Percentiles rank a stretch among this genome's conserved stretches.
These are phyloP conservation scores for Eimeria brunetti DNA, from an alignment of 169 alveolate genomes.

Conservation along the genomic window DNA sequence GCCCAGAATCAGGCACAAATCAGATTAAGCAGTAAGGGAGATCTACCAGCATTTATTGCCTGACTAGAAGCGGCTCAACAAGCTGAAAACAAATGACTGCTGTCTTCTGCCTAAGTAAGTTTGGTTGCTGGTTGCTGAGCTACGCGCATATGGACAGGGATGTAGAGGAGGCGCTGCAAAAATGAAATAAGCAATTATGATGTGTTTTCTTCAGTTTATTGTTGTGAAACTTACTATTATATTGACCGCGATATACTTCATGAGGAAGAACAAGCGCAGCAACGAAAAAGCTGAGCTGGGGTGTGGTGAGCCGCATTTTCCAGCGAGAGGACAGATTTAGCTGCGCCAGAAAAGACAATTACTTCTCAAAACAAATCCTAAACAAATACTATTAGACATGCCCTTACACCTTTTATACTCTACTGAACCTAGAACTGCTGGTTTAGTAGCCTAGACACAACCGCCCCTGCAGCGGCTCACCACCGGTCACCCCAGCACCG, in stretches of 20 bases:
- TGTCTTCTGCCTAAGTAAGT: background rate
- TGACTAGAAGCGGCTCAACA: background rate
- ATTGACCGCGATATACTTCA: background rate
- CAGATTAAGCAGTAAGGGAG: background rate
- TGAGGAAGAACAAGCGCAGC: slow-evolving; percentile 5
- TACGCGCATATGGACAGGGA: background rate
- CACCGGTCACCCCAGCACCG: background rate
- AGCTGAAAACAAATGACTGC: background rate
- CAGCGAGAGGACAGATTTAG: background rate
- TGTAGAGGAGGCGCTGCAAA: background rate
- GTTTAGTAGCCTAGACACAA: background rate
- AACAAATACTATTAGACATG: background rate
- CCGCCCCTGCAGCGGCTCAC: background rate
- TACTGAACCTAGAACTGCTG: slow-evolving; percentile 6
- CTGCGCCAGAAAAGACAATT: background rate
- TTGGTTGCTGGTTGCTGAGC: background rate
- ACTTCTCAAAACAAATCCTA: background rate
- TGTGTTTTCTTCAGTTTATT: background rate
- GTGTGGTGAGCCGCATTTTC: background rate
- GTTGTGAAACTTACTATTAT: background rate
- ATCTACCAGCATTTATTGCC: background rate
- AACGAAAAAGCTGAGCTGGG: background rate
- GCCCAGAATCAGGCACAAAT: background rate
- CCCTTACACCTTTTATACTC: background rate
- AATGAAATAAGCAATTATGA: background rate